These are phyloP conservation scores for Aspergillus candidus DNA, from an alignment of 2,329 filamentous ascomycete genomes.

Conservation along the genomic window DNA sequence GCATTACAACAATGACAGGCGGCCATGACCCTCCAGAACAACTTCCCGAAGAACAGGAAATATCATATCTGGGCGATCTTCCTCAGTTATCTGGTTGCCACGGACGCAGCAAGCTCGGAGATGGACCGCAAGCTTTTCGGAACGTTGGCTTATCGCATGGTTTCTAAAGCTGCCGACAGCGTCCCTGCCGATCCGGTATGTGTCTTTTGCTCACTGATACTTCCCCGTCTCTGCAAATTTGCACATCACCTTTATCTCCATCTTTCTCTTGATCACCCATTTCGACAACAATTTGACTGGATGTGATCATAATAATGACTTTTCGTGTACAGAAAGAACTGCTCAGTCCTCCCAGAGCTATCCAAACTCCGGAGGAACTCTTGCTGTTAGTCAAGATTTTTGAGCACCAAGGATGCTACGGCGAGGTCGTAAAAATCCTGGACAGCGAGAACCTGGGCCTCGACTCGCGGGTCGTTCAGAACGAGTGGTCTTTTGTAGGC, in stretches of 20 bases:
- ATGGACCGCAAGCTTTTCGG: constrained; percentile 42
- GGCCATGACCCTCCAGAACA: constrained; percentile 45
- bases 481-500: constrained; percentile 38
- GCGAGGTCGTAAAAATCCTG: constrained; percentile 39
- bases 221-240: neutral
- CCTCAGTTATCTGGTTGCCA: constrained; percentile 38
- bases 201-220: neutral
- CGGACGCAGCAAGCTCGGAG: constrained; percentile 33
- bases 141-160: constrained; percentile 47
- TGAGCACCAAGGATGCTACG: constrained; percentile 33
- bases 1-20: constrained; percentile 30
- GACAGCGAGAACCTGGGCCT: constrained; percentile 38
- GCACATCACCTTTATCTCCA: neutral
- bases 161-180: constrained; percentile 41
- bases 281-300: constrained; percentile 4
- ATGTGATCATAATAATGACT: constrained; percentile 13
- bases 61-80: constrained; percentile 48
- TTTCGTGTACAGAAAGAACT: constrained; percentile 33
- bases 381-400: constrained; percentile 41
- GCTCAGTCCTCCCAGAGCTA: constrained; percentile 37
- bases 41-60: constrained; percentile 43
- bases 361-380: constrained; percentile 44
- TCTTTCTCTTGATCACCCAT: constrained; percentile 1
- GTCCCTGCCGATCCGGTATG: constrained; percentile 41
- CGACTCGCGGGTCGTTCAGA: constrained; percentile 37